Conservation (phyloP, 2,329 filamentous ascomycete genomes). For the Lasiodiplodia hormozganensis region DNA sequence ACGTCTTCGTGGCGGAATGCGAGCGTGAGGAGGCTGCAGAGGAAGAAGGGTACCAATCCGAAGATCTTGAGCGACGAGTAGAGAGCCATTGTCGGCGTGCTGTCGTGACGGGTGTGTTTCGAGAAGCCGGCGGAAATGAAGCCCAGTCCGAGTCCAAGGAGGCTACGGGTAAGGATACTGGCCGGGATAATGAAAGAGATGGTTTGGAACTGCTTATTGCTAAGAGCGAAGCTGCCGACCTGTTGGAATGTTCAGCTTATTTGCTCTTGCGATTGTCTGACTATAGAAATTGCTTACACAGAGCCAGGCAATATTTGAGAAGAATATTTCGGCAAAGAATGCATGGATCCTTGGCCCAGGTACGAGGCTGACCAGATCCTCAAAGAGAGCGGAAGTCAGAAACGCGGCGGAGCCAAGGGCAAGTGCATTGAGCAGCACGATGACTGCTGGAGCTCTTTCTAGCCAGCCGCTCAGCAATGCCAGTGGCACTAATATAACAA, state of each 20-base stretch:
- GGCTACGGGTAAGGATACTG: not conserved
- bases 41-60: not conserved
- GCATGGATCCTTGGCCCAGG: not conserved
- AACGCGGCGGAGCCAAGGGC: not conserved
- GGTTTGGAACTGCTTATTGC: not conserved
- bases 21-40: conserved; percentile 6
- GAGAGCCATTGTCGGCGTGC: not conserved
- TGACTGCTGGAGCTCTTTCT: not conserved
- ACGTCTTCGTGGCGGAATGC: not conserved
- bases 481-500: not conserved
- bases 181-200: not conserved
- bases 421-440: not conserved
- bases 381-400: not conserved
- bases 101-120: not conserved
- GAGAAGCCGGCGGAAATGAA: not conserved
- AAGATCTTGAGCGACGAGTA: not conserved
- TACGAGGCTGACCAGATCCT: not conserved
- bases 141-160: not conserved
- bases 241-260: not conserved
- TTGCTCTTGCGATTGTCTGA: not conserved
- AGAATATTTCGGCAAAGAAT: not conserved
- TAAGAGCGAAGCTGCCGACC: not conserved
- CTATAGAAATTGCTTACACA: not conserved
- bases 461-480: not conserved
- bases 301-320: conserved; percentile 4